These are phyloP conservation scores for Tieghemostelium lacteum DNA, from an alignment of 78 protist genomes.

Conservation along the genomic window DNA sequence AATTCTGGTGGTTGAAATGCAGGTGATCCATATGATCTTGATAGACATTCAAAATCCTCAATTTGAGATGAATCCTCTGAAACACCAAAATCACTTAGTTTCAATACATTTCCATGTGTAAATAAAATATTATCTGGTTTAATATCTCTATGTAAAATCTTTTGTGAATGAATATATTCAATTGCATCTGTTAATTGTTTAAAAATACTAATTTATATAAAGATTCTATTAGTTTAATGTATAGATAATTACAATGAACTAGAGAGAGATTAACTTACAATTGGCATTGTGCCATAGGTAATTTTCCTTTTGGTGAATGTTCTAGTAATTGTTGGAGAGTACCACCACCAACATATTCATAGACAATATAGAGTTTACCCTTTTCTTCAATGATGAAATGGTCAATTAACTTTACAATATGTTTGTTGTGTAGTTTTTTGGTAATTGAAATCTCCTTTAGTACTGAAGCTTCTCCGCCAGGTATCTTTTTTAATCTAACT, in stretches of 20 bases:
- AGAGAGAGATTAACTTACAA: not conserved
- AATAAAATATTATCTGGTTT: slow-evolving; percentile 84
- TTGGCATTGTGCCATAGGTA: slow-evolving; percentile 61
- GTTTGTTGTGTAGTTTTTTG: slow-evolving; percentile 51
- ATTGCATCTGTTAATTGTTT: slow-evolving; percentile 76
- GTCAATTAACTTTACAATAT: slow-evolving; percentile 76
- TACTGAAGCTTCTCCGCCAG: slow-evolving; percentile 81
- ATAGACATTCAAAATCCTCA: slow-evolving; percentile 61
- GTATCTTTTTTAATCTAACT: slow-evolving; percentile 65
- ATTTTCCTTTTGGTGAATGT: slow-evolving; percentile 13
- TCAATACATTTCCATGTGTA: slow-evolving; percentile 51
- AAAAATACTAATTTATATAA: slow-evolving; percentile 14
- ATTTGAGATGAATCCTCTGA: slow-evolving; percentile 59
- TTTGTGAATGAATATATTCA: slow-evolving; percentile 81
- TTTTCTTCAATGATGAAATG: slow-evolving; percentile 61
- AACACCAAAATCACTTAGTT: slow-evolving; percentile 84
- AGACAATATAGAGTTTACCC: slow-evolving; percentile 81
- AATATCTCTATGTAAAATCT: slow-evolving; percentile 85
- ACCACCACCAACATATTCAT: slow-evolving; percentile 83
- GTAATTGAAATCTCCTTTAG: slow-evolving; percentile 73
- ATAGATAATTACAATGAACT: not conserved
- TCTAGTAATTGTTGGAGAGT: slow-evolving; percentile 75
- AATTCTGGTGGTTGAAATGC: slow-evolving; percentile 89
- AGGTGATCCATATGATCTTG: slow-evolving; percentile 87
- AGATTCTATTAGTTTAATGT: not conserved